phyloP scores from a whole-genome alignment of 2,329 filamentous ascomycete genomes.

The Pseudocercospora cruenta region DNA sequence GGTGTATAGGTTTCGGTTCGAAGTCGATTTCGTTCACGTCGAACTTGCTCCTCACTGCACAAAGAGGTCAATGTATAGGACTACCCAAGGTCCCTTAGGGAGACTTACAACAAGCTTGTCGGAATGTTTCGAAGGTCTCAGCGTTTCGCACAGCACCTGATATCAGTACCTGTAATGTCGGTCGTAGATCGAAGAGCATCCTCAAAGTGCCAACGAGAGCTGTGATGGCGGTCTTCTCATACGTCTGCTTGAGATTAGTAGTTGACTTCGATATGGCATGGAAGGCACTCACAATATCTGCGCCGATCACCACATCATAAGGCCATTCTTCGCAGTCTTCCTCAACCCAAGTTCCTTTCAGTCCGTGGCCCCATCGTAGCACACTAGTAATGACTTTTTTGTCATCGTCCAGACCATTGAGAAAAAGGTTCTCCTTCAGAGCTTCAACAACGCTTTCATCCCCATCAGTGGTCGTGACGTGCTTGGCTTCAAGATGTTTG shows the following conservation, averaged over 20 bases:
- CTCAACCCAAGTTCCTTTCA: constrained; percentile 62
- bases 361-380: constrained; percentile 66
- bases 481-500: constrained; percentile 63
- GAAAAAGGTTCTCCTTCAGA: constrained; percentile 67
- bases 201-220: constrained; percentile 67
- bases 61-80: neutral
- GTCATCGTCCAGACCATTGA: constrained; percentile 65
- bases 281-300: constrained; percentile 63
- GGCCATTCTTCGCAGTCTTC: constrained; percentile 50
- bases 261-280: constrained; percentile 4
- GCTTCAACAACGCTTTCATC: constrained; percentile 71
- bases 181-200: constrained; percentile 63
- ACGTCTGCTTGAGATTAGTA: constrained; percentile 58
- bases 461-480: constrained; percentile 73
- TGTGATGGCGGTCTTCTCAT: constrained; percentile 67
- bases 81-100: neutral
- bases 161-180: constrained; percentile 64
- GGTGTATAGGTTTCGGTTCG: constrained; percentile 35
- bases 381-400: constrained; percentile 53
- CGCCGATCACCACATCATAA: constrained; percentile 69
- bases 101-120: constrained; percentile 59
- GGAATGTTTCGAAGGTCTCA: constrained; percentile 68
- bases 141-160: constrained; percentile 72
- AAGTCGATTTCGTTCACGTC: constrained; percentile 37
- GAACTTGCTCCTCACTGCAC: constrained; percentile 38